Conservation (phyloP, 768 basidiomycete species). For the Paxillus rubicundulus region DNA sequence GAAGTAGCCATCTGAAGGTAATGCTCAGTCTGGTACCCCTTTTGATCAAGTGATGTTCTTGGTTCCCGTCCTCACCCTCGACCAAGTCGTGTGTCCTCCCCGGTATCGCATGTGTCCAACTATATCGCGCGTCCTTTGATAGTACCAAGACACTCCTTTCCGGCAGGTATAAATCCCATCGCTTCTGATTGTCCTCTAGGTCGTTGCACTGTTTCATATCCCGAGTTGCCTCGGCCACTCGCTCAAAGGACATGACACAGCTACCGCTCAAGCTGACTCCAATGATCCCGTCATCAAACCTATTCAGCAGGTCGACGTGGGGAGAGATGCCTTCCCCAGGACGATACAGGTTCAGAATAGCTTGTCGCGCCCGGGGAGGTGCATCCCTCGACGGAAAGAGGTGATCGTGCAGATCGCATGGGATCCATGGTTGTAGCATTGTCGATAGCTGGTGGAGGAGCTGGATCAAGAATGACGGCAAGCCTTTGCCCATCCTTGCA, state of each 20-base stretch:
- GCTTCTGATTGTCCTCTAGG: conserved; percentile 1
- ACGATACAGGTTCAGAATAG: conserved; percentile 84
- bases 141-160: conserved; percentile 75
- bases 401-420: conserved; percentile 47
- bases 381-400: conserved; percentile 52
- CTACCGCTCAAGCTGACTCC: conserved; percentile 81
- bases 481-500: conserved; percentile 34
- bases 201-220: conserved; percentile 3
- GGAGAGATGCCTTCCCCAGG: conserved; percentile 89
- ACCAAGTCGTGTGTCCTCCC: conserved; percentile 61
- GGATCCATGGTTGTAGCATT: conserved; percentile 50
- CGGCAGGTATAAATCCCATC: conserved; percentile 64
- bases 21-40: conserved; percentile 69
- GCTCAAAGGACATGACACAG: conserved; percentile 75
- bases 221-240: conserved; percentile 10
- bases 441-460: conserved; percentile 52
- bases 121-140: conserved; percentile 76
- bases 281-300: conserved; percentile 89
- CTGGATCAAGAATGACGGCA: conserved; percentile 54
- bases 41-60: conserved; percentile 39
- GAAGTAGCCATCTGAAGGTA: conserved; percentile 84
- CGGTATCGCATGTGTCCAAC: conserved; percentile 88
- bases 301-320: conserved; percentile 80
- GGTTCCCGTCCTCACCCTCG: conserved; percentile 26
- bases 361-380: conserved; percentile 63